Evolutionary conservation across 352 stramenopile genomes (phyloP), one percentile per base, ranked within the genome.

Genomic region (Peronospora belbahrii): DNA sequence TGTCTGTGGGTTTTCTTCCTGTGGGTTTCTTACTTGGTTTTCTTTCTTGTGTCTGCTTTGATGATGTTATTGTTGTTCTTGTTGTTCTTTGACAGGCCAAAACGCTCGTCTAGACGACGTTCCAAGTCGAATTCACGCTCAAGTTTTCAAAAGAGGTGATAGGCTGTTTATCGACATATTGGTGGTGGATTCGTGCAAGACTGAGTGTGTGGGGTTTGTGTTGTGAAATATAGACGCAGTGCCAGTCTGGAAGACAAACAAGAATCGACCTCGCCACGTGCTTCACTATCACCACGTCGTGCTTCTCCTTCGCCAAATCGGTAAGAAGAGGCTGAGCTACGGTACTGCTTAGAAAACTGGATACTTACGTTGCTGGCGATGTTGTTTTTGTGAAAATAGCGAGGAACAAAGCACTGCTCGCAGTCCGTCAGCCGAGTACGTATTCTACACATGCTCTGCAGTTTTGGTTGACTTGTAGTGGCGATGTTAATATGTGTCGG

Each of bases 41-140:
- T 7, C 7, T 7, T 27, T 4, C 7, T 7, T 27, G 4, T 27
- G 23, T 27, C 4, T 27, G 4, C 7, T n/a, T 31, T 11, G 10
- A 11, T 31, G 27, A 4, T 27, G 23, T 27, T 27, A n/a, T 13
- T 34, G 7, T 39, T 28, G n/a, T 25, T 7, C 18, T 28, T 35
- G 10, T 22, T 52, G 15, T 42, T 4, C 20, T 27, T 9, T 28
- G 5, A 6, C n/a, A 59, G 48, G 6, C 54, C 48, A 4, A 57
- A 38, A 28, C 41, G 46, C 8, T 63, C 54, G 19, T 42, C 52
- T 4, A 31, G 53, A n/a, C 42, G 46, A 33, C 52, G 39, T 39
- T 62, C 58, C 38, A 67, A 56, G 23, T 67, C 52, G 1, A 39
- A 40, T 17, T 61, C 58, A 22, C 58, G 58, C 18, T 65, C 56